phyloP scores from a whole-genome alignment of 2,329 filamentous ascomycete species.

The Atkinsonella texensis region DNA sequence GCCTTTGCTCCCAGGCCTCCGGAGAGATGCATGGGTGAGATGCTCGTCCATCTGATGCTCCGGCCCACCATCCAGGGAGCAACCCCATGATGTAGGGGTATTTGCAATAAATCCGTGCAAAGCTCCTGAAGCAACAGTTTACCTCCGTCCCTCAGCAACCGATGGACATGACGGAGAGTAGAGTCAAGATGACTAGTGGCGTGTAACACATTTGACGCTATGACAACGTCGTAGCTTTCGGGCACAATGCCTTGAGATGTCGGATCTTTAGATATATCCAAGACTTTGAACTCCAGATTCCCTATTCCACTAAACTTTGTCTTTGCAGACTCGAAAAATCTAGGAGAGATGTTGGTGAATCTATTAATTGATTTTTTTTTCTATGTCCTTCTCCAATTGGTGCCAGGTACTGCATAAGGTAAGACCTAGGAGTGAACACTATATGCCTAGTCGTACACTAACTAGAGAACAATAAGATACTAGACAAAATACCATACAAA shows the following conservation, averaged over 20 bases:
- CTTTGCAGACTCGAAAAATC: slow-evolving; percentile 25
- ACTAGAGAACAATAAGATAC: no score
- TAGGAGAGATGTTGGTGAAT: slow-evolving; percentile 30
- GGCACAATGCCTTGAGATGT: slow-evolving; percentile 18
- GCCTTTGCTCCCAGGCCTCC: neutral
- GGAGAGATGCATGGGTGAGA: neutral
- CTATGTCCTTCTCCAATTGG: no score
- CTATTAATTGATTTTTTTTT: no score
- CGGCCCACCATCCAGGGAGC: slow-evolving; percentile 1
- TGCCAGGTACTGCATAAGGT: no score
- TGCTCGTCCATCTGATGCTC: neutral
- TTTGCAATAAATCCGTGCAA: neutral
- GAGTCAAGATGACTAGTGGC: slow-evolving; percentile 18
- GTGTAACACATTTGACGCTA: slow-evolving; percentile 26
- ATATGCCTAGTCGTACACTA: no score
- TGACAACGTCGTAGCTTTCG: slow-evolving; percentile 24
- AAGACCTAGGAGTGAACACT: no score
- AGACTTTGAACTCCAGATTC: slow-evolving; percentile 8
- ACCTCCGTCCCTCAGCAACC: slow-evolving; percentile 5
- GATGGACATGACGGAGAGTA: slow-evolving; percentile 9
- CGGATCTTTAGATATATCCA: slow-evolving; percentile 15
- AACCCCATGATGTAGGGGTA: slow-evolving; percentile 3
- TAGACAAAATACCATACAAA: no score
- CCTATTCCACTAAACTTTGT: slow-evolving; percentile 13
- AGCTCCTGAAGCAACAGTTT: slow-evolving; percentile 7